Conservation (phyloP, 306 rosid species). For the Luffa acutangula region DNA sequence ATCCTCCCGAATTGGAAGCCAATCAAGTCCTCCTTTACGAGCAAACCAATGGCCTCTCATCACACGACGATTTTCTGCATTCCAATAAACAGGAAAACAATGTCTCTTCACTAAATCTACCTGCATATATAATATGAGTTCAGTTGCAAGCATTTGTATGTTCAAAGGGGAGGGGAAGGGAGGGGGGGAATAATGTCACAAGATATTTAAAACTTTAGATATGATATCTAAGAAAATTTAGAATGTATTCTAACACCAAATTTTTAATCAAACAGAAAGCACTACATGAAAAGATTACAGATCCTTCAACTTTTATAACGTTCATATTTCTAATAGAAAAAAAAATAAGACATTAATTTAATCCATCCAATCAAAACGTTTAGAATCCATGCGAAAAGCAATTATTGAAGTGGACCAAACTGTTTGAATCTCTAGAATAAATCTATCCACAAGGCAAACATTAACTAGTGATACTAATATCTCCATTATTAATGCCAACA, state of each 20-base stretch:
- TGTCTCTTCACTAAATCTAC: conserved; percentile 72
- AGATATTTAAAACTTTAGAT: not conserved
- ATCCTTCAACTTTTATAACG: not conserved
- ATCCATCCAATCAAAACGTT: not conserved
- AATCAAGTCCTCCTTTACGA: conserved; percentile 86
- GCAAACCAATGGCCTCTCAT: conserved; percentile 99
- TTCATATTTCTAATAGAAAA: not conserved
- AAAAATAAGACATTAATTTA: not conserved
- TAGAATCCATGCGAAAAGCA: not conserved
- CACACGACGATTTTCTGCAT: conserved; percentile 92
- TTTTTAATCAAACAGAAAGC: not conserved
- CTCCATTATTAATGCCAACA: not conserved
- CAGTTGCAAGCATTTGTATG: not conserved
- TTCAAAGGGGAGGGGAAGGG: not conserved
- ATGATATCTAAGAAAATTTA: not conserved
- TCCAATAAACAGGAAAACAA: conserved; percentile 96
- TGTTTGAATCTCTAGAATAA: not conserved
- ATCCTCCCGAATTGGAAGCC: conserved; percentile 95
- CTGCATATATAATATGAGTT: conserved; percentile 28
- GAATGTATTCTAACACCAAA: not conserved
- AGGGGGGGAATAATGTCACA: not conserved
- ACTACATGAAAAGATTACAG: not conserved
- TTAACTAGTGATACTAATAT: not conserved
- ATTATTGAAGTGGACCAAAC: not conserved
- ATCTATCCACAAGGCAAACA: not conserved